phyloP scores from a whole-genome alignment of 495 filamentous ascomycete genomes.

The Xylaria venustula region DNA sequence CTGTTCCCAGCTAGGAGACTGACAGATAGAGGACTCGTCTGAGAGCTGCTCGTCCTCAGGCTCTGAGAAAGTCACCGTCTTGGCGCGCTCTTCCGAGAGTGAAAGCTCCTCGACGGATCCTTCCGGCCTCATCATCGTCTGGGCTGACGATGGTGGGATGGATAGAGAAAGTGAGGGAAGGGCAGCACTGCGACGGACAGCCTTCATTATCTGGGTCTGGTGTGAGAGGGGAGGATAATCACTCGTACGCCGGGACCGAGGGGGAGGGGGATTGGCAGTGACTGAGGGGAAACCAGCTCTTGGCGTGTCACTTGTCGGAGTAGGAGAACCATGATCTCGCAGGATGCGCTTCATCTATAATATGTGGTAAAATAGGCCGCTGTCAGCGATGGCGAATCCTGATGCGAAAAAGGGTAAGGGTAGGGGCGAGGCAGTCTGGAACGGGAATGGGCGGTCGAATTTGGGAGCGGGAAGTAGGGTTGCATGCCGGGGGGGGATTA shows the following conservation, averaged over 20 bases:
- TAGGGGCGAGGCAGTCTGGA: constrained; percentile 14
- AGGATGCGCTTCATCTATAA: constrained; percentile 40
- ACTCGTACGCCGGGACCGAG: constrained; percentile 33
- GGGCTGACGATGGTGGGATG: constrained; percentile 34
- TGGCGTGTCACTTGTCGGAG: constrained; percentile 26
- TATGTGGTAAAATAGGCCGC: constrained; percentile 26
- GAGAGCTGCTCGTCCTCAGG: constrained; percentile 40
- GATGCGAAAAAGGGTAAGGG: constrained; percentile 16
- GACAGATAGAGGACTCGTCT: constrained; percentile 54
- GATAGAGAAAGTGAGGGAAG: constrained; percentile 43
- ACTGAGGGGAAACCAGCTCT: constrained; percentile 29
- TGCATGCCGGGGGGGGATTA: constrained; percentile 31
- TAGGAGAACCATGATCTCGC: constrained; percentile 26
- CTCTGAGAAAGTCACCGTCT: constrained; percentile 44
- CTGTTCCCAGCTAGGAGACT: constrained; percentile 56
- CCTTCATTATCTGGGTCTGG: constrained; percentile 44
- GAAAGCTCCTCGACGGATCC: constrained; percentile 19
- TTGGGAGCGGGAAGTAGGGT: constrained; percentile 25
- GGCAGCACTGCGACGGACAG: constrained; percentile 35
- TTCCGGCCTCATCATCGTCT: constrained; percentile 15
- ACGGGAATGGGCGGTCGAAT: constrained; percentile 19
- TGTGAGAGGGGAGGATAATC: constrained; percentile 35
- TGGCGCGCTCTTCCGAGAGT: constrained; percentile 27
- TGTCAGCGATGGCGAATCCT: constrained; percentile 27
- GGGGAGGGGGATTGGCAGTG: constrained; percentile 23